These are phyloP conservation scores for Tilletia indica DNA, from an alignment of 1,284 basidiomycete species.

Conservation along the genomic window DNA sequence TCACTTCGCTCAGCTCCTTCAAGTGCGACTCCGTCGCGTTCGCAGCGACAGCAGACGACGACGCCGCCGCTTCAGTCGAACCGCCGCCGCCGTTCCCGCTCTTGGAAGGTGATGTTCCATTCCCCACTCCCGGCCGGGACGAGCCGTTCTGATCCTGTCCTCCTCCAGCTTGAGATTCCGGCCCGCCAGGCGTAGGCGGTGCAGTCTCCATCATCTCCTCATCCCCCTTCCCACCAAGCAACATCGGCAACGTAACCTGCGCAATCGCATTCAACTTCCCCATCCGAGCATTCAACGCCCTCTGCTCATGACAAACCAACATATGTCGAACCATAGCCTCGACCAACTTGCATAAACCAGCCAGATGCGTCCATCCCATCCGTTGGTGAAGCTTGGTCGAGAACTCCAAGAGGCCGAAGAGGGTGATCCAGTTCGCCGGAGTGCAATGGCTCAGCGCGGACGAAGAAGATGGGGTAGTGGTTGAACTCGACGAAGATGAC, in stretches of 20 bases:
- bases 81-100: no score
- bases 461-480: neutral
- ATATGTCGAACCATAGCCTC: slow-evolving; percentile 2
- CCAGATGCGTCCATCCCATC: neutral
- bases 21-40: neutral
- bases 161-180: neutral
- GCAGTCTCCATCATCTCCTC: neutral
- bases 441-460: neutral
- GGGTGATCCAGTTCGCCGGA: neutral
- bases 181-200: slow-evolving; percentile 11
- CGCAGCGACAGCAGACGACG: no score
- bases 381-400: neutral
- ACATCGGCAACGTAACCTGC: neutral
- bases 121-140: no score
- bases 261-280: slow-evolving; percentile 5
- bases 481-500: no score
- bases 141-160: no score
- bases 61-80: no score
- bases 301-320: slow-evolving; percentile 2
- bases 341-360: neutral
- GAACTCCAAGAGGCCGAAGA: slow-evolving; percentile 10
- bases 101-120: no score
- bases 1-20: slow-evolving; percentile 7
- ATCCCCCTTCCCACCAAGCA: neutral
- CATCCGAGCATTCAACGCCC: neutral